These are phyloP conservation scores for Trametes maxima DNA, from an alignment of 768 basidiomycete genomes.

Conservation along the genomic window DNA sequence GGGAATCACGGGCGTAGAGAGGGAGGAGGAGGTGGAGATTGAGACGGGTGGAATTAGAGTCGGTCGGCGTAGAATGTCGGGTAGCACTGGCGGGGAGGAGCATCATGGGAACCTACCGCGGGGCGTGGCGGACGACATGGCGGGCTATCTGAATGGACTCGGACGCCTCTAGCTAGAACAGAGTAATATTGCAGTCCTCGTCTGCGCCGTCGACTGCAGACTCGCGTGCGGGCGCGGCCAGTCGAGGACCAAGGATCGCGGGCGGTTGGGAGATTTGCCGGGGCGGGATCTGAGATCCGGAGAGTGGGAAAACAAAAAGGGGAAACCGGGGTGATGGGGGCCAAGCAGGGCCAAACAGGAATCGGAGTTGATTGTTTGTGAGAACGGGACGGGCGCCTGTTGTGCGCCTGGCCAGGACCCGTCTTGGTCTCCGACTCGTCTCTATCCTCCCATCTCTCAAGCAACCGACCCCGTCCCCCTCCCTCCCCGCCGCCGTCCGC, in stretches of 20 bases:
- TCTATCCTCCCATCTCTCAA: slow-evolving; percentile 24
- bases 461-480: slow-evolving; percentile 14
- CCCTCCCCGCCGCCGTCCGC: slow-evolving; percentile 12
- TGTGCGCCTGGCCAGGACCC: slow-evolving; percentile 8
- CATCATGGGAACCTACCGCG: background rate
- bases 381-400: slow-evolving; percentile 20
- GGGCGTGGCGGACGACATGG: background rate
- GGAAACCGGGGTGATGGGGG: slow-evolving; percentile 14
- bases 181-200: too few species aligned
- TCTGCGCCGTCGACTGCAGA: background rate
- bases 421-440: slow-evolving; percentile 18
- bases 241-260: background rate
- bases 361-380: slow-evolving; percentile 26
- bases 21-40: background rate
- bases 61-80: slow-evolving; percentile 6
- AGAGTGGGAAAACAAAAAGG: slow-evolving; percentile 15
- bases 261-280: slow-evolving; percentile 4
- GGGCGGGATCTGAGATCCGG: slow-evolving; percentile 14
- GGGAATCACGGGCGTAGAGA: background rate
- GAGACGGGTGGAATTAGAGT: background rate
- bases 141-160: background rate
- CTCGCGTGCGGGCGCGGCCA: too few species aligned
- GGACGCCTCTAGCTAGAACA: too few species aligned
- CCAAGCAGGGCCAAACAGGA: slow-evolving; percentile 18
- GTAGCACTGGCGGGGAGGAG: background rate